Evolutionary conservation across 2,329 filamentous ascomycete species (phyloP).

Genomic region (Gaeumannomyces sp.): DNA sequence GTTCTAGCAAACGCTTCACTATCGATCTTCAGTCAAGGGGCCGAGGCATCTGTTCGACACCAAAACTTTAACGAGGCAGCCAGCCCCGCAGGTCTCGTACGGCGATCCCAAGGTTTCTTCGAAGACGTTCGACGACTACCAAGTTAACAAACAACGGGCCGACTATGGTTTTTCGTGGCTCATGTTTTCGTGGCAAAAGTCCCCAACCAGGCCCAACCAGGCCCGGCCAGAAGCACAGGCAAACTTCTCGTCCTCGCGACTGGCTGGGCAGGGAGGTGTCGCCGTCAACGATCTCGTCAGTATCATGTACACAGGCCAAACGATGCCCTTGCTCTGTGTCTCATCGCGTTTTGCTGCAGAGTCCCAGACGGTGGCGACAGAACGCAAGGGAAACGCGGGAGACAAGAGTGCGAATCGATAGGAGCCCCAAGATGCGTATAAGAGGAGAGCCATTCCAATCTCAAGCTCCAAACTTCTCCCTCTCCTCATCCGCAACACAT

Average conservation of each 20-base stretch:
- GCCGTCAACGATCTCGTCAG: background rate
- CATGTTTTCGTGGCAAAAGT: background rate
- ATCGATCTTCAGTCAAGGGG: background rate
- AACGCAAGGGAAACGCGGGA: background rate
- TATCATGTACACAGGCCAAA: background rate
- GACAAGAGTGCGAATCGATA: background rate
- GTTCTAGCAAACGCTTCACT: background rate
- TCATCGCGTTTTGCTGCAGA: background rate
- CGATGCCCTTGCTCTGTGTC: background rate
- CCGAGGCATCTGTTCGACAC: background rate
- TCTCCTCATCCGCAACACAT: background rate
- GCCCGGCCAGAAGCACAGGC: background rate
- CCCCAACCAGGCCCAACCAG: no score
- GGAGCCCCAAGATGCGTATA: background rate
- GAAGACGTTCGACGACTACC: background rate
- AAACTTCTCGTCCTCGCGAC: background rate
- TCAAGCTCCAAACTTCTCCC: background rate
- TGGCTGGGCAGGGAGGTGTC: no score
- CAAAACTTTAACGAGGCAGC: background rate
- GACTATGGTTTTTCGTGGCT: background rate
- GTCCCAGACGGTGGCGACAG: background rate
- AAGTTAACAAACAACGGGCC: background rate
- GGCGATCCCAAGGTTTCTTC: background rate
- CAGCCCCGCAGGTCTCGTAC: background rate
- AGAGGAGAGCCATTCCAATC: background rate